Evolutionary conservation across 371 early-diverging fungal species (phyloP), one percentile per base, ranked within the genome.

Genomic region (Rhizopus microsporus): DNA sequence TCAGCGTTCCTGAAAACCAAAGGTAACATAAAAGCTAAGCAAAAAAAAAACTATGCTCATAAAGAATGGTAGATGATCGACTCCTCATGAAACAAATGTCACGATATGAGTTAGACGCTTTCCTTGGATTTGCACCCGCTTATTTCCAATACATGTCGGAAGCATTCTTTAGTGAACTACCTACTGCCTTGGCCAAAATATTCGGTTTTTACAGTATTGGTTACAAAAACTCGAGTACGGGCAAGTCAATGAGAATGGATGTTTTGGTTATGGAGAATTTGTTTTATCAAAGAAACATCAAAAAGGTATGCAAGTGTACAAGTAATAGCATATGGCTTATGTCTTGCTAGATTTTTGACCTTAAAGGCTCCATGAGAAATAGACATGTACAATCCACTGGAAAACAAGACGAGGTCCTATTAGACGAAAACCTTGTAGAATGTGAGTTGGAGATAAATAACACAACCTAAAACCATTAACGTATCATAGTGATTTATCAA

Each of bases 261-360:
- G 86, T 97, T 2, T 68, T 97, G 5, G 90, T 98, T 3, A 97
- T 97, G 98, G 99, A 98, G 65, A 95, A 97, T 60, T 67, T 98
- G 51, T 97, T 95, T 62, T 95, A 93, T 65, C 87, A 93, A 54
- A 83, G 93, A 32, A 85, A 85, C 45, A 80, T 93, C 35, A 82
- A 82, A 37, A 79, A 82, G 75, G 90, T 85, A 65, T 35, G 30
- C 33, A 44, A 9, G 9, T 45, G 16, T 37, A 6, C 12, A 16
- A 34, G 23, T 35, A 5, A 65, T 15, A 32, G 40, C 10, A 42
- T 46, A 13, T 51, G 37, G 30, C 7, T 47, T 15, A 44, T 3
- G 13, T 6, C 39, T 51, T 12, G 7, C 1, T 71, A 90, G 79
- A 87, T 96, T 6, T 98, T 92, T 69, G 99, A 98, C 67, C 71